Evolutionary conservation across 23 red algal genomes (phyloP).

Genomic region (Porphyridium purpureum): DNA sequence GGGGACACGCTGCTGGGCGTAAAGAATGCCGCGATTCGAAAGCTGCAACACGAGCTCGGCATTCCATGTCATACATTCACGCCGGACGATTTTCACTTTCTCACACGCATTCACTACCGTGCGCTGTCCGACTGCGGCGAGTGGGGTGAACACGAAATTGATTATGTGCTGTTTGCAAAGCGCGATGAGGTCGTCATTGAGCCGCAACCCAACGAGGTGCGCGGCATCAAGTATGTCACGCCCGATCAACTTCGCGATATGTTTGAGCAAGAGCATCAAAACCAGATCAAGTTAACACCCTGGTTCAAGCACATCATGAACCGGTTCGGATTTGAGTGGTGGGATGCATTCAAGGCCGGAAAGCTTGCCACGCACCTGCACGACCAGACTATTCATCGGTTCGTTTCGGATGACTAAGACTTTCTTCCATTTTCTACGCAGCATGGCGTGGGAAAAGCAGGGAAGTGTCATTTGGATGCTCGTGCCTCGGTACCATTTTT

Average conservation of each 20-base stretch:
- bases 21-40: conserved; percentile 65
- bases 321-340: conserved; percentile 26
- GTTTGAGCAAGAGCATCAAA: background rate
- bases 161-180: conserved; percentile 67
- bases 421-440: too few relatives aligned
- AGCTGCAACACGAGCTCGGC: conserved; percentile 85
- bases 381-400: too few relatives aligned
- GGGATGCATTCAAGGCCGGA: conserved; percentile 10
- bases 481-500: too few relatives aligned
- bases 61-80: background rate
- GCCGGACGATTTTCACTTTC: conserved; percentile 35
- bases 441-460: background rate
- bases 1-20: conserved; percentile 23
- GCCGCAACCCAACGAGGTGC: conserved; percentile 60
- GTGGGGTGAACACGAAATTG: conserved; percentile 97
- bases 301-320: conserved; percentile 29
- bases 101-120: conserved; percentile 82
- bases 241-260: background rate
- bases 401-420: too few relatives aligned
- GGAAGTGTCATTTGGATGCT: conserved; percentile 1
- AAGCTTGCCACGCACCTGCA: too few relatives aligned
- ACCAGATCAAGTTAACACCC: conserved; percentile 9
- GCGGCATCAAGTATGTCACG: conserved; percentile 8
- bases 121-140: conserved; percentile 28
- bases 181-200: conserved; percentile 17